These are phyloP conservation scores for Gracilariopsis chorda DNA, from an alignment of 23 red algal species.

Conservation along the genomic window DNA sequence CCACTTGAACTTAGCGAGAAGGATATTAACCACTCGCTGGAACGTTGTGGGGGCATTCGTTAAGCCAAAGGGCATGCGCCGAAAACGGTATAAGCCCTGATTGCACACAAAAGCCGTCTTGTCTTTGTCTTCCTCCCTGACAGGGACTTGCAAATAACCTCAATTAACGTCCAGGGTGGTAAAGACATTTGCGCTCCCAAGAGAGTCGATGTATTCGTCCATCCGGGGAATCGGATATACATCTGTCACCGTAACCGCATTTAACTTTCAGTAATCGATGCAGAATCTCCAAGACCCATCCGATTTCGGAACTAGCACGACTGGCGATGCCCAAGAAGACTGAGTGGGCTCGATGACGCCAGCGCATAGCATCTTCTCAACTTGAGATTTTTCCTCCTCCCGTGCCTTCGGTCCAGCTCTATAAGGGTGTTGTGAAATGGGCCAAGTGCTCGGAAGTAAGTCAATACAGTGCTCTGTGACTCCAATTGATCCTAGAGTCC, in stretches of 20 bases:
- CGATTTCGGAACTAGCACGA: no score
- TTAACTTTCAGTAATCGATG: not conserved
- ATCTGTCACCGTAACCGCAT: no score
- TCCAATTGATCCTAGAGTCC: no score
- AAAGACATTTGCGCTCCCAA: not conserved
- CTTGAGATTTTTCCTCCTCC: no score
- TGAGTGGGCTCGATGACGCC: no score
- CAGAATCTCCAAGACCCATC: not conserved
- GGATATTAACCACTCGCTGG: slow-evolving; percentile 52
- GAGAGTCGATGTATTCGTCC: not conserved
- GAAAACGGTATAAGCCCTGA: not conserved
- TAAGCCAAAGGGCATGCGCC: slow-evolving; percentile 29
- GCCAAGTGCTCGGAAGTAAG: no score
- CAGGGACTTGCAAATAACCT: not conserved
- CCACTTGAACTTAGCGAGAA: slow-evolving; percentile 24
- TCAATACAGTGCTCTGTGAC: no score
- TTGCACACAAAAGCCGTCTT: slow-evolving; percentile 29
- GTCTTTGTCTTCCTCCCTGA: not conserved
- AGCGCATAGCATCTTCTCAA: no score
- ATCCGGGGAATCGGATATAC: not conserved
- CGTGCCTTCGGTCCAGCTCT: no score
- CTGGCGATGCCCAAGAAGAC: no score
- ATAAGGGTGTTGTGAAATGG: no score
- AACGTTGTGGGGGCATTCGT: slow-evolving; percentile 50
- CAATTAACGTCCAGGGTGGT: not conserved